Base-by-base conservation (phyloP, 73 alveolate genomes). In the Paramecium tetraurelia region DNA sequence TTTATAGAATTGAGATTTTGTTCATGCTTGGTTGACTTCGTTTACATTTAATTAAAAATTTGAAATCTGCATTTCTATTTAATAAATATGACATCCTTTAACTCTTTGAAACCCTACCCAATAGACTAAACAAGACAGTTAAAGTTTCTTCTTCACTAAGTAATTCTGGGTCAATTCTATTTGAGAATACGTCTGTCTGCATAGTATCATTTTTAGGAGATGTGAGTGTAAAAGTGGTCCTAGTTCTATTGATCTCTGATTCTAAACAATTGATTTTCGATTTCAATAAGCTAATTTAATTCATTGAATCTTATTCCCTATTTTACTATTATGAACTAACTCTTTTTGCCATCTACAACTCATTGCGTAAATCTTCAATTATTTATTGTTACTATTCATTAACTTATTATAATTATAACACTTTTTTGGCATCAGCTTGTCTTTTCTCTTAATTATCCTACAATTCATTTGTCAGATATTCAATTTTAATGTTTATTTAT, bases 121-220 rank as follows among this genome's bases (percentile, higher is more conserved):
- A 48, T 80, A 80, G 12, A 20, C 20, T 41, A 0, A 80, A 29
- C 24, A 80, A 48, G 18, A 44, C n/a, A 24, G 58, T 18, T 48
- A 80, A 46, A 24, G 90, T 80, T 11, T 80, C 90, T 31, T 80
- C 76, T 80, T 80, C 90, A 80, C 90, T 80, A 10, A 80, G 18
- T 48, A 80, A 80, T 44, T 80, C 90, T 14, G 90, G 90, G 43
- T 80, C 90, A 44, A 80, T 46, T 31, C 48, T 27, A 63, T 63
- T 63, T 63, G 84, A 63, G 7, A 63, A 63, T 14, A 21, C 46
- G 2, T 63, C 84, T 14, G 84, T 31, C 46, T 63, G 29, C 44
- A 63, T 63, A 14, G 84, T 63, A 2, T 63, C 84, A 27, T 63
- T 63, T 63, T 63, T 63, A 63, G 84, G 84, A 31, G 84, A 63